Percentiles rank a stretch among this genome's conserved stretches.
Conservation (phyloP, 2,329 filamentous ascomycete genomes). For the Penicillium sp. region DNA sequence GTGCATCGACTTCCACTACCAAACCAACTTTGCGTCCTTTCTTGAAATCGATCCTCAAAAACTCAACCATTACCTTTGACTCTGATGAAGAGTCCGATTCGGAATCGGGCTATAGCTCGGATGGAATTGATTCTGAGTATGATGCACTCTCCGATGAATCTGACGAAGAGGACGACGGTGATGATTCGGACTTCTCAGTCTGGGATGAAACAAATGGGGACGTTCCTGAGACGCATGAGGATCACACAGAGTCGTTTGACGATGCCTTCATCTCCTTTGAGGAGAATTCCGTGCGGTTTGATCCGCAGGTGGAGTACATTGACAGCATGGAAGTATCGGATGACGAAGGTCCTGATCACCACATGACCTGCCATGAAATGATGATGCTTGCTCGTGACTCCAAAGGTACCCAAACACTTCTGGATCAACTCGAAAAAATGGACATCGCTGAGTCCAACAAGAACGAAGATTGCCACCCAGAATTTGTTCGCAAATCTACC, state of each 20-base stretch:
- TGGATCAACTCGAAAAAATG: conserved; percentile 20
- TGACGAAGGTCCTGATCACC: conserved; percentile 25
- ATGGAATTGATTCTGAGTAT: conserved; percentile 33
- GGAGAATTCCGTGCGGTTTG: conserved; percentile 35
- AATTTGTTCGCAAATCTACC: conserved; percentile 21
- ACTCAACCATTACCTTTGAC: conserved; percentile 28
- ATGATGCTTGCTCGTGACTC: conserved; percentile 37
- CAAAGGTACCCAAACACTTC: conserved; percentile 20
- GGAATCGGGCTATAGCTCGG: conserved; percentile 43
- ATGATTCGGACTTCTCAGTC: conserved; percentile 32
- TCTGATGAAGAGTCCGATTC: conserved; percentile 27
- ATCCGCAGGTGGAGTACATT: conserved; percentile 37
- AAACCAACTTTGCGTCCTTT: conserved; percentile 27
- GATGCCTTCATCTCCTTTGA: conserved; percentile 42
- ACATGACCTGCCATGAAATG: conserved; percentile 45
- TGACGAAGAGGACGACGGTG: conserved; percentile 32
- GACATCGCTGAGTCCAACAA: conserved; percentile 17
- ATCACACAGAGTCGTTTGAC: conserved; percentile 36
- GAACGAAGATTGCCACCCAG: conserved; percentile 16
- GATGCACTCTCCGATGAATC: conserved; percentile 26
- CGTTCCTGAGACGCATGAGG: conserved; percentile 31
- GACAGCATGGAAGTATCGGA: conserved; percentile 30
- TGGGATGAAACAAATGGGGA: conserved; percentile 31
- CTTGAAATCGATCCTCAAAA: conserved; percentile 39
- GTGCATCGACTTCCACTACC: conserved; percentile 20